These are phyloP conservation scores for Grigorovia jiainica DNA, from an alignment of 805 yeast genomes.

Conservation along the genomic window DNA sequence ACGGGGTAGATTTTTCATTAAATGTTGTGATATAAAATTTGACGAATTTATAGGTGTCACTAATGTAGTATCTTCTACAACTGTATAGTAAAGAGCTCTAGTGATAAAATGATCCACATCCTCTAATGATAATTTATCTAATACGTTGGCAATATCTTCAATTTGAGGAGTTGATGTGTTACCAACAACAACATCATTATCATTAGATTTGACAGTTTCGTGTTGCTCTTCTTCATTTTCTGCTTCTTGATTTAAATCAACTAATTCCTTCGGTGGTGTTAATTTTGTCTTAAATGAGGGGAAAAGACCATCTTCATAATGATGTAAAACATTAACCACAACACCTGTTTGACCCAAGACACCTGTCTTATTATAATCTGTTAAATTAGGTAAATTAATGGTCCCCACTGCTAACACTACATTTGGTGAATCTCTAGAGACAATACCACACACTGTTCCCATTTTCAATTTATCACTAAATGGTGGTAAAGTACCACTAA, in stretches of 20 bases:
- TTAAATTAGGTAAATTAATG: slow-evolving; percentile 40
- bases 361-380: slow-evolving; percentile 25
- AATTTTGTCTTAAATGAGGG: slow-evolving; percentile 39
- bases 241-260: too few species aligned
- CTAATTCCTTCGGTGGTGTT: slow-evolving; percentile 33
- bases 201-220: slow-evolving; percentile 4
- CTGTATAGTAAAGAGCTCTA: slow-evolving; percentile 60
- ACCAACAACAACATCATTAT: slow-evolving; percentile 3
- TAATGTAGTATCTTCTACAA: slow-evolving; percentile 42
- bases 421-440: slow-evolving; percentile 47
- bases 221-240: slow-evolving; percentile 4
- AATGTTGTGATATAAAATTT: slow-evolving; percentile 58
- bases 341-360: slow-evolving; percentile 65
- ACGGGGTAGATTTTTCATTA: slow-evolving; percentile 65
- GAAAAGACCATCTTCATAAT: slow-evolving; percentile 54
- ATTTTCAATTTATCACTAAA: slow-evolving; percentile 40
- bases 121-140: slow-evolving; percentile 38
- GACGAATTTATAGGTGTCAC: slow-evolving; percentile 66
- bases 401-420: slow-evolving; percentile 66
- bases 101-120: slow-evolving; percentile 70
- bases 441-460: slow-evolving; percentile 66
- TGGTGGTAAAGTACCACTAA: slow-evolving; percentile 56
- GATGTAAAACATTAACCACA: slow-evolving; percentile 68
- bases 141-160: slow-evolving; percentile 30
- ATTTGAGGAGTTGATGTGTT: slow-evolving; percentile 4